Evolutionary conservation across 2,329 filamentous ascomycete species (phyloP), one percentile per base, ranked within the genome.

Genomic region (Verticillium albo-atrum): DNA sequence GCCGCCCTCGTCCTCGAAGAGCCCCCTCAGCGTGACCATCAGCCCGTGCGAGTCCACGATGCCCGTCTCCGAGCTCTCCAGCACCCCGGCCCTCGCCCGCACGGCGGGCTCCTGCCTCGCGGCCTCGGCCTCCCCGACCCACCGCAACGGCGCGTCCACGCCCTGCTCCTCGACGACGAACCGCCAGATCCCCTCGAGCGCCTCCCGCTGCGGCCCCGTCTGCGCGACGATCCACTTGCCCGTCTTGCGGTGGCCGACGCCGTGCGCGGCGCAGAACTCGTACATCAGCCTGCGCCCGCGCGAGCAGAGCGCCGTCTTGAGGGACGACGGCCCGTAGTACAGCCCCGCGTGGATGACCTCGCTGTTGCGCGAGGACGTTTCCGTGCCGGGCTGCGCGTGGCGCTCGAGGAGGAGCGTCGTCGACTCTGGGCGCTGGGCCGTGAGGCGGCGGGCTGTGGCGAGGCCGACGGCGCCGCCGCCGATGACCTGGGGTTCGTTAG

Each of bases 141-240:
- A 95, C 7, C 86, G 79, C 35, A 89, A 89, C 1, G 92, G 91
- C 0, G 96, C 89, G 66, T 66, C 70, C n/a, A 77, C 12, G 23
- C 37, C 55, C 66, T 66, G 1, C 30, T 14, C 30, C 14, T 64
- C 63, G 1, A 67, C 61, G 63, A 78, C 83, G 55, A 82, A 75
- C 10, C 69, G 70, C 63, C 82, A 75, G 23, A 89, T 73, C 23
- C 69, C 72, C 65, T 87, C 74, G 2, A 83, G 84, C 52, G 85
- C 85, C n/a, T 77, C 81, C 70, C 84, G 82, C 77, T 98, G 91
- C 54, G 76, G 77, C 1, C 81, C 80, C 57, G 87, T 89, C 77
- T 98, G 95, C 1, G 94, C 94, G 1, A 98, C 90, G 68, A 98
- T 90, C 93, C 94, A 97, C 78, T 97, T 98, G 61, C 92, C 92